These are phyloP conservation scores for Yamadazyma dendronema DNA, from an alignment of 1,139 yeast genomes.

Conservation along the genomic window DNA sequence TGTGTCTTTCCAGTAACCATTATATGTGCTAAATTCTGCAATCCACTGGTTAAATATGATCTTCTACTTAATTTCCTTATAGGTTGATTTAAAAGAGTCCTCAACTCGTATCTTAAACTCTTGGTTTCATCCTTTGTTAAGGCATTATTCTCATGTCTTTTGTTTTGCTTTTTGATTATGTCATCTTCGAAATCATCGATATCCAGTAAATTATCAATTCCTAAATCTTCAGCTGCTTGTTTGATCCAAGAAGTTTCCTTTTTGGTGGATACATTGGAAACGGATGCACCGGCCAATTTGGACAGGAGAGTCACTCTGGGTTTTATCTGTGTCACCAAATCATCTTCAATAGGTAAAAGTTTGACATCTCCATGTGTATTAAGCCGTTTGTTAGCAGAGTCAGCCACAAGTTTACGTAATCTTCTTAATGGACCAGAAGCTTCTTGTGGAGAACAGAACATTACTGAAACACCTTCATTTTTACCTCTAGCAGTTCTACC, in stretches of 20 bases:
- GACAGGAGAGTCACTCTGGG: constrained; percentile 69
- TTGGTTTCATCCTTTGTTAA: constrained; percentile 51
- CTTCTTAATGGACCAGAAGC: constrained; percentile 83
- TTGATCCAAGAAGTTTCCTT: constrained; percentile 81
- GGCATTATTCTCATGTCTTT: constrained; percentile 56
- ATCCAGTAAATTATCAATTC: constrained; percentile 68
- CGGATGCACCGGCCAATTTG: constrained; percentile 69
- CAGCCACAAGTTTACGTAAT: constrained; percentile 62
- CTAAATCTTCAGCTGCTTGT: constrained; percentile 92
- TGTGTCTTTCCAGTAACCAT: constrained; percentile 73
- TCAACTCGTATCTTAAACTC: constrained; percentile 54
- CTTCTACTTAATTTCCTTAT: constrained; percentile 68
- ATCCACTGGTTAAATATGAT: constrained; percentile 83
- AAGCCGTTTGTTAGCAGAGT: constrained; percentile 25
- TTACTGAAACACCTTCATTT: constrained; percentile 87
- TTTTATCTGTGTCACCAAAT: constrained; percentile 65
- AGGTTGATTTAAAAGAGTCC: constrained; percentile 52
- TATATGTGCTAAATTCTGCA: constrained; percentile 80
- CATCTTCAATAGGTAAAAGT: constrained; percentile 74
- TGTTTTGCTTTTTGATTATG: constrained; percentile 60
- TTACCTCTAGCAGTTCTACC: constrained; percentile 99
- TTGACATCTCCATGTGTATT: constrained; percentile 57
- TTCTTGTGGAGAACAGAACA: constrained; percentile 92
- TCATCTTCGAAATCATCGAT: constrained; percentile 63
- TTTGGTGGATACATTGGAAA: constrained; percentile 56